A percentile compares a stretch with the other conserved stretches of the same genome.
phyloP scores from a whole-genome alignment of 2,329 filamentous ascomycete genomes.

The Byssothecium circinans region DNA sequence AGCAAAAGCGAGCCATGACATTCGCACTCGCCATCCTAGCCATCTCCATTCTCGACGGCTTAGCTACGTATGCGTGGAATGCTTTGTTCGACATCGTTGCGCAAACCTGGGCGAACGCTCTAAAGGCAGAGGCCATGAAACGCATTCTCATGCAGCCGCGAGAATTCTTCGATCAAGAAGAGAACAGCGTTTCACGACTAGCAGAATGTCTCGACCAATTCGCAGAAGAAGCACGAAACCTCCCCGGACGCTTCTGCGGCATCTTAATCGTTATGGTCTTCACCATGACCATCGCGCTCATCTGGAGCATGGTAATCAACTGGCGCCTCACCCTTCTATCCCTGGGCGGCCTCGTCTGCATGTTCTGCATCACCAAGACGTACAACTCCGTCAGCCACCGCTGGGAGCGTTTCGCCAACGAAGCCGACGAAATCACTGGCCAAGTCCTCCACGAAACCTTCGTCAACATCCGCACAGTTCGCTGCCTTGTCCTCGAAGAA shows the following conservation, averaged over 20 bases:
- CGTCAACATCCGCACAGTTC: conserved; percentile 75
- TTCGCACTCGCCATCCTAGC: conserved; percentile 73
- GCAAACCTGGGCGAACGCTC: conserved; percentile 74
- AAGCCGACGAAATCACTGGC: conserved; percentile 61
- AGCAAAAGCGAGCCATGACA: conserved; percentile 54
- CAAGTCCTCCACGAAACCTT: conserved; percentile 74
- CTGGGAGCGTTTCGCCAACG: conserved; percentile 72
- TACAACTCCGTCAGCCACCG: conserved; percentile 67
- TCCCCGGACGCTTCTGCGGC: conserved; percentile 77
- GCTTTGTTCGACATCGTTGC: conserved; percentile 72
- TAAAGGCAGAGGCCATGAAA: conserved; percentile 69
- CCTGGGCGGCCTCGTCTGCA: conserved; percentile 66
- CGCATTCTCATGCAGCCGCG: conserved; percentile 74
- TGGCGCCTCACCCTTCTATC: conserved; percentile 83
- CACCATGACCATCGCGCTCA: conserved; percentile 69
- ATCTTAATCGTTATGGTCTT: conserved; percentile 66
- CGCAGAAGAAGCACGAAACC: conserved; percentile 82
- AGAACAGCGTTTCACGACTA: conserved; percentile 65
- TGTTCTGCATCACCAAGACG: conserved; percentile 65
- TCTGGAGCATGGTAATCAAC: conserved; percentile 72
- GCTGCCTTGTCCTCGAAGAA: conserved; percentile 70
- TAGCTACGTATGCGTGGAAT: conserved; percentile 66
- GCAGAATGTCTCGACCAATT: conserved; percentile 75
- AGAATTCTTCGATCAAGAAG: conserved; percentile 73
- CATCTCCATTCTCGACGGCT: conserved; percentile 67